Percentiles rank a stretch among this genome's conserved stretches.
Evolutionary conservation across 371 early-diverging fungal genomes (phyloP).

Genomic region (Mucor lusitanicus): DNA sequence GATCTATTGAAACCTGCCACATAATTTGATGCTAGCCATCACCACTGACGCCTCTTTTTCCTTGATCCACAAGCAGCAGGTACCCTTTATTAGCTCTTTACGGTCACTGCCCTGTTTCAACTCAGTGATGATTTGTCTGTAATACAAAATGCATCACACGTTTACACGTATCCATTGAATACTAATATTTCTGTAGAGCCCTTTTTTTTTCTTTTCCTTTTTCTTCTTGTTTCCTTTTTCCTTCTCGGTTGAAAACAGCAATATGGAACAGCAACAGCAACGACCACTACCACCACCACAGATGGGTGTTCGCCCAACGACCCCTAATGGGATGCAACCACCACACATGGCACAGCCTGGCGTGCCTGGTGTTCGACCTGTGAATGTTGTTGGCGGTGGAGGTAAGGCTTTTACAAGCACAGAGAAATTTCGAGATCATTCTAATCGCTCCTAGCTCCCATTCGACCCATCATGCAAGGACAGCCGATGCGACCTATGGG

Average conservation of each 20-base stretch:
- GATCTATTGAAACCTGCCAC: no score
- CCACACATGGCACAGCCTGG: slow-evolving; percentile 1
- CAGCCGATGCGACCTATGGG: slow-evolving; percentile 8
- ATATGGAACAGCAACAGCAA: slow-evolving; percentile 14
- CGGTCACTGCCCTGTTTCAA: not conserved
- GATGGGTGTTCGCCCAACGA: not conserved
- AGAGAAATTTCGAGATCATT: not conserved
- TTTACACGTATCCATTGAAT: not conserved
- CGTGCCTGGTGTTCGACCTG: not conserved
- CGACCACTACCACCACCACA: no score
- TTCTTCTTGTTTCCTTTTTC: not conserved
- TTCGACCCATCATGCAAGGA: slow-evolving; percentile 17
- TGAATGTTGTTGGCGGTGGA: not conserved
- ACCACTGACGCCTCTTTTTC: no score
- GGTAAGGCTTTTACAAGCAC: not conserved
- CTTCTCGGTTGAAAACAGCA: not conserved
- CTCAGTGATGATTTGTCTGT: not conserved
- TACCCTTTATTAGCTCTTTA: not conserved
- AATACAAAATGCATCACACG: not conserved
- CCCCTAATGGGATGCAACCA: not conserved
- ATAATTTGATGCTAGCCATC: no score
- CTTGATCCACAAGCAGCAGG: no score
- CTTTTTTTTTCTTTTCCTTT: not conserved
- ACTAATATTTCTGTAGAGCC: not conserved
- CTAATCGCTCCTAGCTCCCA: slow-evolving; percentile 1